Base-by-base conservation (phyloP, 768 basidiomycete species). In the Antrodiella citrinella region DNA sequence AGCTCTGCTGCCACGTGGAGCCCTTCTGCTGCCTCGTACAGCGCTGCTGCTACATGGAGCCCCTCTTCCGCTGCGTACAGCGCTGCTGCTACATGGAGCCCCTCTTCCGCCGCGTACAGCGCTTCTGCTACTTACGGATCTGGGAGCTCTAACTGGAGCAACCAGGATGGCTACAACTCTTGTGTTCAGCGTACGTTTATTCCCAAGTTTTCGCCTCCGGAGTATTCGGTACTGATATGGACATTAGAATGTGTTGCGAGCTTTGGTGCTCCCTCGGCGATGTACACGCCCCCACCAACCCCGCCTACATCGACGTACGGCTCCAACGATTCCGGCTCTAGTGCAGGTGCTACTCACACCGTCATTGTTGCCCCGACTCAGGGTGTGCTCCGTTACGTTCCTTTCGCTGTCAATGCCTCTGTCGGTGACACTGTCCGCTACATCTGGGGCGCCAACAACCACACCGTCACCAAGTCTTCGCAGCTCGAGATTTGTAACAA, bases 391-490 rank as follows among this genome's bases (percentile, higher is more conserved):
- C 82, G 84, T 52, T 86, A 80, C 59, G 71, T 88, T 47, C 87
- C 87, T 26, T 86, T 86, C 67, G 80, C 80, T 21, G 65, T 83
- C 54, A 86, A 87, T 60, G 86, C 84, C 3, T 80, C 82, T 25
- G 77, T 82, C 52, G 87, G 87, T 49, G 86, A 89, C 66, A 86
- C 83, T 58, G 65, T 91, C 68, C 69, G 73, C 62, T 90, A 81
- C 72, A 71, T 81, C 67, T 91, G 87, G 87, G 75, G 76, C 49
- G 86, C 84, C 47, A 78, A 84, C 71, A 78, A 77, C 61, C 87
- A 89, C 72, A 90, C 86, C 25, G 89, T 90, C 59, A 91, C 89
- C 57, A 85, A 89, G 72, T 79, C 79, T 15, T 86, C 85, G 0
- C 61, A 70, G 43, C 72, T 87, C 51, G 61, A 67, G 3, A 74